Evolutionary conservation across 176 grass and related monocot genomes (phyloP).

Genomic region (Oryza meridionalis): DNA sequence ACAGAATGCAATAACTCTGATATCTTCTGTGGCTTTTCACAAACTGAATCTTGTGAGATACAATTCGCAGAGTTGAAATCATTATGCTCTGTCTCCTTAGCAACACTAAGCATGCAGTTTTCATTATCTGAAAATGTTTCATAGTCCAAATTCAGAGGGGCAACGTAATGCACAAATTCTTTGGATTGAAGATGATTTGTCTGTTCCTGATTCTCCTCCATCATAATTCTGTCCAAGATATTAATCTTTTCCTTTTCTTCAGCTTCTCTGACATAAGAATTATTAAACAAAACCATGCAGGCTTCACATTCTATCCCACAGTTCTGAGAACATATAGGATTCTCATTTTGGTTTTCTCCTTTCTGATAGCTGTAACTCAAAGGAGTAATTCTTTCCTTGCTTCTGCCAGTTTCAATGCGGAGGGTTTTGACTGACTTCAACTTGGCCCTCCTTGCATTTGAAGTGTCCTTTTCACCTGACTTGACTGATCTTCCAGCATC

Average conservation of each 20-base stretch:
- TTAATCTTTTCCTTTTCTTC: conserved; percentile 53
- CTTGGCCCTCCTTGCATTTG: conserved; percentile 59
- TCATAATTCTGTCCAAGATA: neutral
- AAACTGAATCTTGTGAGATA: conserved; percentile 25
- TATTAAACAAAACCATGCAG: conserved; percentile 55
- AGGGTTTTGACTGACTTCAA: conserved; percentile 78
- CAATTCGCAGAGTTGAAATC: conserved; percentile 9
- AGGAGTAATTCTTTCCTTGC: conserved; percentile 45
- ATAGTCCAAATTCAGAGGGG: conserved; percentile 29
- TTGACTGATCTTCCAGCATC: conserved; percentile 22
- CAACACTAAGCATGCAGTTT: conserved; percentile 18
- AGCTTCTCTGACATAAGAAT: conserved; percentile 41
- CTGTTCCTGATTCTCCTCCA: conserved; percentile 27
- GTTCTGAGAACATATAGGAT: conserved; percentile 42
- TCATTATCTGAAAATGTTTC: conserved; percentile 25
- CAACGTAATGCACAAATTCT: no score
- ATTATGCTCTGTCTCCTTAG: conserved; percentile 11
- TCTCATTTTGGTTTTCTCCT: conserved; percentile 42
- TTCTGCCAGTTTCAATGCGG: conserved; percentile 62
- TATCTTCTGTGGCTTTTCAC: conserved; percentile 25
- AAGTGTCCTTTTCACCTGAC: conserved; percentile 42
- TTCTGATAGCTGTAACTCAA: conserved; percentile 39
- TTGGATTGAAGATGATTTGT: neutral
- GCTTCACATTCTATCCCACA: conserved; percentile 43
- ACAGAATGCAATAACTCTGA: conserved; percentile 2